A percentile compares a stretch with the other conserved stretches of the same genome.
These are phyloP conservation scores for Baorangia bicolor DNA, from an alignment of 768 basidiomycete species.

Conservation along the genomic window DNA sequence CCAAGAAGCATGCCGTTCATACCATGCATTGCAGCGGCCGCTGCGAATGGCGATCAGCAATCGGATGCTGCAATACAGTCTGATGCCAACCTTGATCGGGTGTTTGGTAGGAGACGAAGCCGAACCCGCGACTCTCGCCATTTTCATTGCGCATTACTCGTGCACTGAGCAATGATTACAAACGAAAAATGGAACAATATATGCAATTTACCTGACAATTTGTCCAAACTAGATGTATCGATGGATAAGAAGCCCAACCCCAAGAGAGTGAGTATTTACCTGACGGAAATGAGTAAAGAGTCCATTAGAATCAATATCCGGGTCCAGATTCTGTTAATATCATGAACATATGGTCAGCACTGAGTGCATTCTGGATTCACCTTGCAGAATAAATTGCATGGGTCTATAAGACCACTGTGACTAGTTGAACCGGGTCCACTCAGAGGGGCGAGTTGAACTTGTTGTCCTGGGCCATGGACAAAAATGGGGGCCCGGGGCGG, in stretches of 20 bases:
- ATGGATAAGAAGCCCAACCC: constrained; percentile 16
- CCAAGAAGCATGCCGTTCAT: constrained; percentile 81
- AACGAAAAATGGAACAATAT: background rate
- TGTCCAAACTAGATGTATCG: constrained; percentile 64
- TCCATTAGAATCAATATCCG: constrained; percentile 80
- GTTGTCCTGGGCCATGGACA: constrained; percentile 86
- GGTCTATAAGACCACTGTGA: constrained; percentile 86
- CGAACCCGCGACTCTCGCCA: constrained; percentile 83
- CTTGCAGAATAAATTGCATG: constrained; percentile 90
- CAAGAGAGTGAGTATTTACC: constrained; percentile 37
- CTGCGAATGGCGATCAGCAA: constrained; percentile 38
- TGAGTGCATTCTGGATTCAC: constrained; percentile 35
- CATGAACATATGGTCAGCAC: background rate
- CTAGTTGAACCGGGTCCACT: constrained; percentile 75
- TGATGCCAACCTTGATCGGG: constrained; percentile 68
- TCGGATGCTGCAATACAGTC: background rate
- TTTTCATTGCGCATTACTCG: constrained; percentile 88
- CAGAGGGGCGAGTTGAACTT: constrained; percentile 79
- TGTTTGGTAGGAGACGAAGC: constrained; percentile 85
- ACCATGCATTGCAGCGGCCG: constrained; percentile 65
- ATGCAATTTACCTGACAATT: constrained; percentile 71
- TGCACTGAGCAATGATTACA: constrained; percentile 50
- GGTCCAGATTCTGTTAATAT: constrained; percentile 70
- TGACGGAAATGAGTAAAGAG: constrained; percentile 81
- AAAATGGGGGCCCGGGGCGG: constrained; percentile 47